phyloP scores from a whole-genome alignment of 176 grass and related monocot genomes.

The bread wheat (Triticum aestivum) region DNA sequence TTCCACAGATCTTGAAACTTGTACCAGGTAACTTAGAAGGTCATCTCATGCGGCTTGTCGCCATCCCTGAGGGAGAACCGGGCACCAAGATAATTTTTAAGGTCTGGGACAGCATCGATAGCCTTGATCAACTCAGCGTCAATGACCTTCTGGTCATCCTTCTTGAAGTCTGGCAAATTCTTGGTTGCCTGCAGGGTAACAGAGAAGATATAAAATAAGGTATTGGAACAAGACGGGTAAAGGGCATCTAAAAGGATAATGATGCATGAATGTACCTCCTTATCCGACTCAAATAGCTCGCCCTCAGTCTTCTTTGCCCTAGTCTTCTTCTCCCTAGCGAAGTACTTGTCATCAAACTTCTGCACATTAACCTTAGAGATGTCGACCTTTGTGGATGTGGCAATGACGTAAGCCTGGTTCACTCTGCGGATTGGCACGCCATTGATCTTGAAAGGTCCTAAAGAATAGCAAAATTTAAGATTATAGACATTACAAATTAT shows the following conservation, averaged over 20 bases:
- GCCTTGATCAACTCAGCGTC: conserved; percentile 64
- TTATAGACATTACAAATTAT: not conserved
- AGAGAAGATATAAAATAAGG: not conserved
- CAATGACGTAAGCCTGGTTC: conserved; percentile 79
- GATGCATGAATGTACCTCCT: conserved; percentile 44
- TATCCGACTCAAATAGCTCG: conserved; percentile 81
- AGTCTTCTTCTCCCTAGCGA: conserved; percentile 77
- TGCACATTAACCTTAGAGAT: conserved; percentile 60
- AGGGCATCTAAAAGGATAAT: not conserved
- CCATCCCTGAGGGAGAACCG: conserved; percentile 84
- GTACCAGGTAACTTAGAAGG: conserved; percentile 63
- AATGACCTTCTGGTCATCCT: conserved; percentile 81
- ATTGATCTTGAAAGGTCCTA: conserved; percentile 96
- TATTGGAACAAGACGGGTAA: not conserved
- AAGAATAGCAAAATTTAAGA: not conserved
- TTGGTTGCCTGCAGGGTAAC: conserved; percentile 41
- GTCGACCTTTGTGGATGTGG: conserved; percentile 85
- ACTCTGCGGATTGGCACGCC: conserved; percentile 86
- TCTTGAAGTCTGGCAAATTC: conserved; percentile 66
- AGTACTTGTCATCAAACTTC: conserved; percentile 90
- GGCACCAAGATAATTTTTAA: conserved; percentile 69
- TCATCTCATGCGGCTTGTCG: conserved; percentile 84
- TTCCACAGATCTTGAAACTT: not conserved
- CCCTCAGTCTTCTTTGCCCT: conserved; percentile 77
- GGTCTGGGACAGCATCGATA: conserved; percentile 69